Evolutionary conservation across 1,284 basidiomycete genomes (phyloP), one percentile per base, ranked within the genome.

Genomic region (Leccinum fuscescens): DNA sequence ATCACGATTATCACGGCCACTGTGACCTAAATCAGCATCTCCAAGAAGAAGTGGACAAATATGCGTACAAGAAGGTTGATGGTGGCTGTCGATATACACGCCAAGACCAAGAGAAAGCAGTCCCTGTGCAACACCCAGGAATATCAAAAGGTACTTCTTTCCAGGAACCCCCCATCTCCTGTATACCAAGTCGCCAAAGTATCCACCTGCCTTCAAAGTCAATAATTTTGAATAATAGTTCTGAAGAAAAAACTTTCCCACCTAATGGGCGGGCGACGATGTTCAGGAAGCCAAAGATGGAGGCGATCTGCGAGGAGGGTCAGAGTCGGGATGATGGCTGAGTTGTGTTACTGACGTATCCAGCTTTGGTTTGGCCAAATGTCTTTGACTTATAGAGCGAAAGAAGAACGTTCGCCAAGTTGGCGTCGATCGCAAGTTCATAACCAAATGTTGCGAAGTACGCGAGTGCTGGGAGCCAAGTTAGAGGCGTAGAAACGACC

Each of bases 381-480:
- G 65, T 66, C 3, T 66, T 64, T 2, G 67, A 66, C 42, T 69
- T 66, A 67, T 78, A 79, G 31, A 82, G 71, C 2, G 63, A 72
- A 60, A 77, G 80, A 29, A 86, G 70, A 20, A 84, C 74, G 59
- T 77, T 80, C 14, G 82, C 80, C 57, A 88, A 74, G 57, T 82
- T 81, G 8, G 82, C 80, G 62, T 89, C 83, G 44, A 89, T 77
- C 1, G 81, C 80, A 3, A 87, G 78, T 67, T 88, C 85, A 52
- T 81, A 79, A 1, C 86, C 86, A 62, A 88, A 86, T 8, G 81
- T 82, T 2, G 79, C 77, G 24, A 78, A 64, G 65, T 86, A 86
- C 15, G 78, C 81, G 11, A 86, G 66, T 1, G 82, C 72, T 1
- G 84, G 83, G 14, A 89, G 77, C 85, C 84, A 88, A 0, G 86